Percentiles rank a stretch among this genome's conserved stretches.
Evolutionary conservation across 2,329 filamentous ascomycete species (phyloP).

Genomic region (Coniella lustricola): DNA sequence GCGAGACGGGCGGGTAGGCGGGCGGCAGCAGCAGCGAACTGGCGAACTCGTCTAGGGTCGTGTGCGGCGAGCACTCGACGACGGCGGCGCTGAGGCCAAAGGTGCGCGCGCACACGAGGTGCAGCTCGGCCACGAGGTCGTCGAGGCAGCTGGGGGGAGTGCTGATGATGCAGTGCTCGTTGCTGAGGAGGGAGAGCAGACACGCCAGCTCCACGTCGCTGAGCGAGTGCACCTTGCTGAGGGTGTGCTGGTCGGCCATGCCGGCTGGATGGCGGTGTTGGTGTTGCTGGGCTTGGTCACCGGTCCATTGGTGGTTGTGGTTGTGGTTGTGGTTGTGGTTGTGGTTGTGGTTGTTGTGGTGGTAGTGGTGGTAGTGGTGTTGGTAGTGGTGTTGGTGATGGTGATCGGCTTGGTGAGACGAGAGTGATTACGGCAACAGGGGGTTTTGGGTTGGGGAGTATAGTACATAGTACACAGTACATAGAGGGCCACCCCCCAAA

Average conservation of each 20-base stretch:
- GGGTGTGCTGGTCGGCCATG: constrained; percentile 58
- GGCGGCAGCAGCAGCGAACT: constrained; percentile 57
- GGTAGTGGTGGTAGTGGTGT: too few species aligned
- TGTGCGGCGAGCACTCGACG: constrained; percentile 65
- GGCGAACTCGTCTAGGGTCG: constrained; percentile 75
- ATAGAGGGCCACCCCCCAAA: background rate
- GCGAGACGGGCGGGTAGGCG: constrained; percentile 35
- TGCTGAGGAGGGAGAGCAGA: constrained; percentile 70
- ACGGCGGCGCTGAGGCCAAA: constrained; percentile 67
- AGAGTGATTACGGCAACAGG: too few species aligned
- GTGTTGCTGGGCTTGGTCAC: too few species aligned
- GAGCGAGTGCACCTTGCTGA: constrained; percentile 66
- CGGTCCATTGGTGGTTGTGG: background rate
- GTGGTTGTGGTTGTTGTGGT: too few species aligned
- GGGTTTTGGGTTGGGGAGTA: background rate
- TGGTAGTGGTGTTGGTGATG: too few species aligned
- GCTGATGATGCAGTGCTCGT: constrained; percentile 85
- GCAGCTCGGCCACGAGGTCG: constrained; percentile 66
- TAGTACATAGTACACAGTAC: constrained; percentile 2
- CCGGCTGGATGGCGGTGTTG: constrained; percentile 17
- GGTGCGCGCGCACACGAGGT: constrained; percentile 59
- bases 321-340: too few species aligned
- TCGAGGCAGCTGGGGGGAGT: constrained; percentile 56
- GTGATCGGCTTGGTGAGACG: too few species aligned
- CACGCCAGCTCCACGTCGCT: constrained; percentile 84